These are phyloP conservation scores for Collybia sordida DNA, from an alignment of 768 basidiomycete species.

Conservation along the genomic window DNA sequence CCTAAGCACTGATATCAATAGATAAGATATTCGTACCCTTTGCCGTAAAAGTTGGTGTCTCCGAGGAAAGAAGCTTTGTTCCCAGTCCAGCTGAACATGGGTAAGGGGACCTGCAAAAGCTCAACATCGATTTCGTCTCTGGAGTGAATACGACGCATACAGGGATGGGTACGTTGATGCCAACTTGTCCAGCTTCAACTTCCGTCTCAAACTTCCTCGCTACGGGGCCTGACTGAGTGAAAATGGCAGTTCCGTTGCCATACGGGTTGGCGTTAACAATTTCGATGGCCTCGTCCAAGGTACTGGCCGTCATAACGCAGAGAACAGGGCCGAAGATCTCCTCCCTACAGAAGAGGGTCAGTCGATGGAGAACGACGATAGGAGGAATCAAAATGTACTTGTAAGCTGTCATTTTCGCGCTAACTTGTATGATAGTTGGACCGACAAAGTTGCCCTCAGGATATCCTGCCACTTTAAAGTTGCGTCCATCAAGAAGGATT, in stretches of 20 bases:
- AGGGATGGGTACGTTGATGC: constrained; percentile 90
- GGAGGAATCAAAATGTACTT: constrained; percentile 53
- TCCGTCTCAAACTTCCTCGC: constrained; percentile 89
- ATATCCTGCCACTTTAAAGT: constrained; percentile 65
- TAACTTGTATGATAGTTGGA: constrained; percentile 84
- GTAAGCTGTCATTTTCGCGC: constrained; percentile 85
- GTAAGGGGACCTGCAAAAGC: too few species aligned
- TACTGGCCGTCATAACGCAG: constrained; percentile 72
- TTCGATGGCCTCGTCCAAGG: constrained; percentile 85
- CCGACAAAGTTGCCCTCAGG: constrained; percentile 93
- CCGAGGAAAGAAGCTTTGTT: constrained; percentile 88
- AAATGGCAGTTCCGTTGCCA: constrained; percentile 94
- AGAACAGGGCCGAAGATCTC: constrained; percentile 97
- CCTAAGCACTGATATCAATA: not conserved
- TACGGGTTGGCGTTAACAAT: constrained; percentile 90
- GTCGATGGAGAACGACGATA: not conserved
- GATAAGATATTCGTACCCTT: constrained; percentile 47
- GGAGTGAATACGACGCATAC: too few species aligned
- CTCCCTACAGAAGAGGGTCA: constrained; percentile 48
- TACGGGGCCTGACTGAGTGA: constrained; percentile 94
- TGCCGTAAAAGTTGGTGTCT: constrained; percentile 90
- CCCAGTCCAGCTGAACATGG: constrained; percentile 97
- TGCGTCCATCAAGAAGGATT: constrained; percentile 85
- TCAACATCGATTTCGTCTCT: too few species aligned
- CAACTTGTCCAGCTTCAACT: constrained; percentile 90